A percentile compares a stretch with the other conserved stretches of the same genome.
phyloP scores from a whole-genome alignment of 768 basidiomycete species.

The Dentipellis fragilis region DNA sequence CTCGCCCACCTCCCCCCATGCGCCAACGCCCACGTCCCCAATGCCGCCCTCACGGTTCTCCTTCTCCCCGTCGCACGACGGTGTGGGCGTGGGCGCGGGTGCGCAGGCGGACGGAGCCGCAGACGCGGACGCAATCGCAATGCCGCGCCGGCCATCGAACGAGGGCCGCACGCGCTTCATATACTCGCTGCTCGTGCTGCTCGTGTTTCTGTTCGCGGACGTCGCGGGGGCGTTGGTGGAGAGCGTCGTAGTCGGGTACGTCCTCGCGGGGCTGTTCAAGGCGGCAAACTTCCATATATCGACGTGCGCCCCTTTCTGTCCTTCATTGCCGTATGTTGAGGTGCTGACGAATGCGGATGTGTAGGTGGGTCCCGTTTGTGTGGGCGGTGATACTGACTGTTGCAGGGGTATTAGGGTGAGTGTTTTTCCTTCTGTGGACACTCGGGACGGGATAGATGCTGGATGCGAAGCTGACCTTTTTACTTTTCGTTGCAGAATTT shows the following conservation, averaged over 20 bases:
- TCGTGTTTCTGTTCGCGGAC: conserved; percentile 6
- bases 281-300: conserved; percentile 11
- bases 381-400: conserved; percentile 14
- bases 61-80: conserved; percentile 2
- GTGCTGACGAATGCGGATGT: not conserved
- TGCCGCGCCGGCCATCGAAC: conserved; percentile 1
- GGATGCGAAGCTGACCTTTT: not conserved
- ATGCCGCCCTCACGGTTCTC: conserved; percentile 8
- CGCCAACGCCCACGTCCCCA: not conserved
- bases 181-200: conserved; percentile 10
- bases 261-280: conserved; percentile 7
- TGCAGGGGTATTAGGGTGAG: conserved; percentile 9
- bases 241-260: conserved; percentile 13
- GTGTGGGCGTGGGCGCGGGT: not conserved
- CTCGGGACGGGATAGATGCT: not conserved
- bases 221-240: conserved; percentile 8
- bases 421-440: not conserved
- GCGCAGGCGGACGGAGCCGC: not conserved
- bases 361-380: conserved; percentile 11
- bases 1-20: not conserved
- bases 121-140: not conserved
- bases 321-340: not conserved
- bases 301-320: conserved; percentile 8
- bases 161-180: conserved; percentile 10
- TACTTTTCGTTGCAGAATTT: conserved; percentile 4